phyloP scores from a whole-genome alignment of 345 rosid genomes.

The Odontarrhena argentea region DNA sequence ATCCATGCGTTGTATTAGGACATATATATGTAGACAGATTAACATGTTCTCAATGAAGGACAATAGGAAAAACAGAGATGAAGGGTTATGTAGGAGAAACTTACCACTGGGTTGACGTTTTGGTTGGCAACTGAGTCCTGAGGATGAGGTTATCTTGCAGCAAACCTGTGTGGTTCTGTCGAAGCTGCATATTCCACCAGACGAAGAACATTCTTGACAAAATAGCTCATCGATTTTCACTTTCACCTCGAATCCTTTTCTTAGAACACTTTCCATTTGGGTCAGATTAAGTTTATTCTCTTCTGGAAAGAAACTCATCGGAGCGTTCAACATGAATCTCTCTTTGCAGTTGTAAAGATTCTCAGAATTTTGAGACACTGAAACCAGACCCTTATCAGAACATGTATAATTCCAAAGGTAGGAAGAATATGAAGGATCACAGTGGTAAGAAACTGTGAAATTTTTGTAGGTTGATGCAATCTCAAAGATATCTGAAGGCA shows the following conservation, averaged over 20 bases:
- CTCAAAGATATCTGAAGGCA: conserved; percentile 21
- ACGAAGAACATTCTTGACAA: conserved; percentile 6
- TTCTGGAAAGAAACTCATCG: not conserved
- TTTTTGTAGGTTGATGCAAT: not conserved
- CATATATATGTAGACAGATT: no score
- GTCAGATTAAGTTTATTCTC: not conserved
- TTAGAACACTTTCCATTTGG: conserved; percentile 1
- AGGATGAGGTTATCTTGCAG: conserved; percentile 7
- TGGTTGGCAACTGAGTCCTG: not conserved
- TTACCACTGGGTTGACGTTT: no score
- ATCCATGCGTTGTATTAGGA: no score
- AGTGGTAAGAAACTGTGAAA: conserved; percentile 30
- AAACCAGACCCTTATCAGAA: not conserved
- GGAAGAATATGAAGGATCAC: not conserved
- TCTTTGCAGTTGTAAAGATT: no score
- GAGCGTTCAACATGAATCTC: conserved; percentile 12
- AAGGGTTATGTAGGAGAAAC: no score
- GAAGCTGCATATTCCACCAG: conserved; percentile 31
- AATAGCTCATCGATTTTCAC: not conserved
- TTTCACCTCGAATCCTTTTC: conserved; percentile 39
- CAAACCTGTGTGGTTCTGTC: rapidly evolving
- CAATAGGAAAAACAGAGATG: no score
- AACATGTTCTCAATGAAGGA: no score
- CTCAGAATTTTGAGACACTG: not conserved
- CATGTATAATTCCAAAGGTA: conserved; percentile 22